Base-by-base conservation (phyloP, 495 filamentous ascomycete species). In the Trichoderma erinaceum region DNA sequence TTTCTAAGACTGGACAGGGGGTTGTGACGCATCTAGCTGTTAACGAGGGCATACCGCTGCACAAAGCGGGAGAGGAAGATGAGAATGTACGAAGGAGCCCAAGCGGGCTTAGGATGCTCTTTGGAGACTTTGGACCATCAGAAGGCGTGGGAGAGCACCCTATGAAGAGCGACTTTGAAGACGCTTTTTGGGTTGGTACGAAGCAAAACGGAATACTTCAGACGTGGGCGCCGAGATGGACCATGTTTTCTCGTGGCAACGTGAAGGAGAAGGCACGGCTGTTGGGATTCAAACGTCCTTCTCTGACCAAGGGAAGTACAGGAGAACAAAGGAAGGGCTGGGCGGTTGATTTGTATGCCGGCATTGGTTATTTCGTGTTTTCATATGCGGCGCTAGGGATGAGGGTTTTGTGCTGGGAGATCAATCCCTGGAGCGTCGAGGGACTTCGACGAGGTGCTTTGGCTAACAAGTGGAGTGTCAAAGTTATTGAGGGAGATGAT, bases 331-430 rank as follows among this genome's bases (percentile, higher is more conserved):
- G 13, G 2, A 41, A 67, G 29, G 72, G 67, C 21, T 81, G 79
- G 65, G 91, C 90, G 0, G 86, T 95, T 0, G 93, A 97, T 75
- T 77, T 97, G 71, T 97, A 93, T 80, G 90, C 90, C 3, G 93
- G 93, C 0, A 96, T 97, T 69, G 93, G 93, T 2, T 97, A 97
- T 75, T 97, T 97, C 75, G 84, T 89, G 18, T 94, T 97, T 70
- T 87, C 85, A 43, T 96, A 95, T 73, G 80, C 87, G 23, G 83
- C 80, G 68, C 81, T 89, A n/a, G 92, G 92, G 0, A 79, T 91
- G 67, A 81, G 85, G 63, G 89, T 97, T 11, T 79, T 94, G 68
- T 90, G 92, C 71, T 97, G 90, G 90, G 93, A 97, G 74, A 76
- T 97, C 27, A 97, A 93, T 77, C 84, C 86, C 5, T 97, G 92